Percentiles rank a stretch among this genome's conserved stretches.
Conservation (phyloP, 1,284 basidiomycete genomes). For the Agroathelia rolfsii region DNA sequence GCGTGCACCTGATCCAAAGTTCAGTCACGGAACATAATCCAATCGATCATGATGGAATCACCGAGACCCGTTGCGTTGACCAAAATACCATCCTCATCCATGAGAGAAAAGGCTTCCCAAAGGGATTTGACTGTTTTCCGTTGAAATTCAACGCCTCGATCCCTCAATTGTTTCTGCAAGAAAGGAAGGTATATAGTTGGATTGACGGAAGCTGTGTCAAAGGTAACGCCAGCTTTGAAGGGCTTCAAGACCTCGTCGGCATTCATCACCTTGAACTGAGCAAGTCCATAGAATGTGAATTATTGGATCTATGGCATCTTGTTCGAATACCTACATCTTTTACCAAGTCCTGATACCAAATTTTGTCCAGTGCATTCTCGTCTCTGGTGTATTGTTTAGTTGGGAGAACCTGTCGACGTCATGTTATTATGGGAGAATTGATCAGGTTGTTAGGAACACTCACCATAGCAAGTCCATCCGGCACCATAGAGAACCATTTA, state of each 20-base stretch:
- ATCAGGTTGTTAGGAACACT: constrained; percentile 12
- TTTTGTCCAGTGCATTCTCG: constrained; percentile 18
- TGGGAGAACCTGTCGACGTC: constrained; percentile 30
- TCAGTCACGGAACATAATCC: constrained; percentile 2
- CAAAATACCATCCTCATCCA: constrained; percentile 26
- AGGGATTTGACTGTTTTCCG: constrained; percentile 24
- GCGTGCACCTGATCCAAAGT: constrained; percentile 45
- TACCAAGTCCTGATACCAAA: constrained; percentile 45
- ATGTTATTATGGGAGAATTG: constrained; percentile 6
- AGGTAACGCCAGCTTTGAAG: constrained; percentile 28
- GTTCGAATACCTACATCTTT: constrained; percentile 30
- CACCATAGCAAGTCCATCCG: constrained; percentile 35
- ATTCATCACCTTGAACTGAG: constrained; percentile 30
- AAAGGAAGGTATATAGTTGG: constrained; percentile 38
- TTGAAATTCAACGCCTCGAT: constrained; percentile 22
- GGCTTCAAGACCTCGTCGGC: constrained; percentile 24
- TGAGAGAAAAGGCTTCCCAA: constrained; percentile 29
- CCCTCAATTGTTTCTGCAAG: constrained; percentile 30
- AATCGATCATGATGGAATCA: constrained; percentile 14
- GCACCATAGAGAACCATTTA: constrained; percentile 40
- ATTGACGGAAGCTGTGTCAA: constrained; percentile 37
- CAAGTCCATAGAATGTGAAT: constrained; percentile 1
- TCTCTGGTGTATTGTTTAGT: constrained; percentile 29
- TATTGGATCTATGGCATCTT: constrained; percentile 1
- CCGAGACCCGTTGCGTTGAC: constrained; percentile 42